Percentiles rank a stretch among this genome's conserved stretches.
phyloP scores from a whole-genome alignment of 495 filamentous ascomycete species.

The Elaphomyces granulatus region DNA sequence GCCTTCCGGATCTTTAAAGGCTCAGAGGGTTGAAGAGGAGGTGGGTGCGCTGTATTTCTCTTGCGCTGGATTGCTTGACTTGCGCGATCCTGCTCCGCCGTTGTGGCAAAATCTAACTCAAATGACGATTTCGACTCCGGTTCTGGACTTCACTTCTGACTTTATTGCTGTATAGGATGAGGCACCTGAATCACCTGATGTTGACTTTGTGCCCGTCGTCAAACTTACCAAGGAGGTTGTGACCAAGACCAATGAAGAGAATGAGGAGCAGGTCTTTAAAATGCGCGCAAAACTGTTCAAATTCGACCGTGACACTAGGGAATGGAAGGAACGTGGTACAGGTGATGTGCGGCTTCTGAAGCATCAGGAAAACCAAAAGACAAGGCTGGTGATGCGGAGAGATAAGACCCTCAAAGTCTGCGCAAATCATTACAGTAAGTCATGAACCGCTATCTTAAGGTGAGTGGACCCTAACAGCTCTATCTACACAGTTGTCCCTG shows the following conservation, averaged over 20 bases:
- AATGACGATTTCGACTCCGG: too few relatives aligned
- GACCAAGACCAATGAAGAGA: conserved; percentile 95
- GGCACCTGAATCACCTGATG: conserved; percentile 69
- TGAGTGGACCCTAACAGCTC: not conserved
- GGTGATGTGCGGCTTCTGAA: conserved; percentile 93
- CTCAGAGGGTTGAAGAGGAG: conserved; percentile 49
- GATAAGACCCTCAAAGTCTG: conserved; percentile 99
- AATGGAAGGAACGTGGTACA: conserved; percentile 99
- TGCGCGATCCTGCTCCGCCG: too few relatives aligned
- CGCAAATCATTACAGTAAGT: conserved; percentile 98
- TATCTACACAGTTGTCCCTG: conserved; percentile 74
- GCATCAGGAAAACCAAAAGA: conserved; percentile 98
- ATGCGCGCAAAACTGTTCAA: conserved; percentile 99
- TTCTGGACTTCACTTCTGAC: too few relatives aligned
- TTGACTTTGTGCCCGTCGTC: conserved; percentile 94
- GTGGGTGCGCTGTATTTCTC: conserved; percentile 21
- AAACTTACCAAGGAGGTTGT: conserved; percentile 91
- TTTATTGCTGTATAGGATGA: conserved; percentile 40
- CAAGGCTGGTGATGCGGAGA: conserved; percentile 91
- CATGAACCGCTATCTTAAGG: not conserved
- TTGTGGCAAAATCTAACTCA: too few relatives aligned
- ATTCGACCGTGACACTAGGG: conserved; percentile 75
- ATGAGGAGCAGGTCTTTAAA: conserved; percentile 94
- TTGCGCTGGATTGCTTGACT: too few relatives aligned
- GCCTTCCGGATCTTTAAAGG: conserved; percentile 75